Evolutionary conservation across 805 yeast species (phyloP), one percentile per base, ranked within the genome.

Genomic region (Barnettozyma populi): DNA sequence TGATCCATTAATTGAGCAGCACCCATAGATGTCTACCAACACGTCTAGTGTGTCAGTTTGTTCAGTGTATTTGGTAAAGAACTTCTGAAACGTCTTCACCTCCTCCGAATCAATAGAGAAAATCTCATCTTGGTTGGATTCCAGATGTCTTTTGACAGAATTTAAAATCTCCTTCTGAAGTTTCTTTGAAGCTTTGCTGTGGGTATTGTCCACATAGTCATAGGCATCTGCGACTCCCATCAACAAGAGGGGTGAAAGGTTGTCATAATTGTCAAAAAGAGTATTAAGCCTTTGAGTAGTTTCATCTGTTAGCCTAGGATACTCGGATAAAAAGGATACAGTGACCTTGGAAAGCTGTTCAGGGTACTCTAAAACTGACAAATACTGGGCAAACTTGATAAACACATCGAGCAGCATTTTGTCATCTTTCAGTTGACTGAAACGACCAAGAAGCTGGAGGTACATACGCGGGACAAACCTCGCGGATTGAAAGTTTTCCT

Each of bases 381-480:
- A 41, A 34, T 58, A 58, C 4, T 31, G 41, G 10, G 54, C 25
- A 31, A 58, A 58, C 20, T 47, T 39, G 6, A 46, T 48, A 35
- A 52, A 46, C 2, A 52, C 49, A 5, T 24, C n/a, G 2, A 49
- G 34, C 10, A 51, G 34, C n/a, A 48, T 14, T 25, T 43, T 24
- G 5, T 36, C 24, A 11, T 57, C 46, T 0, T 45, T 25, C 6
- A 11, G 4, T 0, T 16, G 31, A 13, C 43, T 32, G 1, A 48
- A 50, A 7, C 38, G 19, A 14, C 44, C 43, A n/a, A 56, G 29
- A 36, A 57, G 43, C n/a, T 54, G 53, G 1, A 58, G 45, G 44
- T 57, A 58, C 16, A 58, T n/a, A 4, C 59, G 27, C 2, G 62
- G 62, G 5, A 58, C 42, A 32, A 58, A 58, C 16, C 61, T 45